Conservation (phyloP, 1,284 basidiomycete species). For the Taiwanofungus camphoratus region DNA sequence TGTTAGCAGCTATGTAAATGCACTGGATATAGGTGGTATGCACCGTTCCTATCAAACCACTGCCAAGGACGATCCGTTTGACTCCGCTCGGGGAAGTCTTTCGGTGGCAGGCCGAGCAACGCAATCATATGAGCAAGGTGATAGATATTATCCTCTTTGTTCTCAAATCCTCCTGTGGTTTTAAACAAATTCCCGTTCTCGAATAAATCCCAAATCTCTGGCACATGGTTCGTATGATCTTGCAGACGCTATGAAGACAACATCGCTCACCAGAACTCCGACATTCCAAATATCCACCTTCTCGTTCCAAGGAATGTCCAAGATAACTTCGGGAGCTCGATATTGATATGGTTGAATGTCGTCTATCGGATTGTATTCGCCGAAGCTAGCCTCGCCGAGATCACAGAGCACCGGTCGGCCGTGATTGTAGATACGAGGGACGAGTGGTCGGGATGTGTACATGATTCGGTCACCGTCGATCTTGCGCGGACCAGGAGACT, state of each 20-base stretch:
- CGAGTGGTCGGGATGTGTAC: constrained; percentile 8
- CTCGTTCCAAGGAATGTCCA: constrained; percentile 28
- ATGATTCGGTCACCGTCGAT: constrained; percentile 11
- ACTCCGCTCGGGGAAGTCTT: constrained; percentile 13
- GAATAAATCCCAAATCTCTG: constrained; percentile 19
- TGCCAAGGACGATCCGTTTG: constrained; percentile 8
- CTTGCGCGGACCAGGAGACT: constrained; percentile 10
- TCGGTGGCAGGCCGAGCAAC: constrained; percentile 20
- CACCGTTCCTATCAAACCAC: constrained; percentile 15
- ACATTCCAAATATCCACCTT: constrained; percentile 35
- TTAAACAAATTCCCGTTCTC: constrained; percentile 18
- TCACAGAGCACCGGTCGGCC: constrained; percentile 16
- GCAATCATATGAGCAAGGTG: constrained; percentile 23
- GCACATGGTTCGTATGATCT: constrained; percentile 11
- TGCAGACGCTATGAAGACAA: constrained; percentile 4
- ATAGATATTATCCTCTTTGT: constrained; percentile 9
- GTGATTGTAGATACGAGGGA: constrained; percentile 7
- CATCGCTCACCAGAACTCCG: constrained; percentile 27
- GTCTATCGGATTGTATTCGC: constrained; percentile 9
- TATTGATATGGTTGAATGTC: constrained; percentile 29
- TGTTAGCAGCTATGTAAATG: constrained; percentile 3
- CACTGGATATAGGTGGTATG: constrained; percentile 1
- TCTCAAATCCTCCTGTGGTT: constrained; percentile 12
- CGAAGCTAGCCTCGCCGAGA: constrained; percentile 15
- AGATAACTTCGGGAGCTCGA: constrained; percentile 34